These are phyloP conservation scores for Excoecaria cochinchinensis DNA, from an alignment of 345 rosid genomes.

Conservation along the genomic window DNA sequence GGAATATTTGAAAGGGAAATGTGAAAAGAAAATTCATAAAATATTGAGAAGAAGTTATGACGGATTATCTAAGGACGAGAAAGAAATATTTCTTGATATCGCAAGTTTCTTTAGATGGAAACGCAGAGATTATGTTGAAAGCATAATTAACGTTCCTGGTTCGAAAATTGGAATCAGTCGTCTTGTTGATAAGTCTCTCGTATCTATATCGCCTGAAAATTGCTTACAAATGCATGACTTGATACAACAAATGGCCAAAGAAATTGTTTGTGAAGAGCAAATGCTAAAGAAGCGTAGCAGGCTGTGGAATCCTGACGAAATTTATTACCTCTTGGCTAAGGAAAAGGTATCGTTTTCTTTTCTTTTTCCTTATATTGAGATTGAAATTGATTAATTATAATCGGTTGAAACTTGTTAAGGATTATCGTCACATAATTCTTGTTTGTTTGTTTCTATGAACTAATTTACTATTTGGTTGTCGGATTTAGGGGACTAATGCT, in stretches of 20 bases:
- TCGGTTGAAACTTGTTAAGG: no score
- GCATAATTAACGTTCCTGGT: not conserved
- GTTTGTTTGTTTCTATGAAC: no score
- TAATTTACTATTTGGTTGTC: not conserved
- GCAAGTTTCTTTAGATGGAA: not conserved
- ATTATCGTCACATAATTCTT: no score
- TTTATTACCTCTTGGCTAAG: not conserved
- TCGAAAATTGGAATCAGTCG: not conserved
- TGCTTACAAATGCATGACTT: not conserved
- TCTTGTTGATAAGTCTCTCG: not conserved
- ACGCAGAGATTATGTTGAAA: not conserved
- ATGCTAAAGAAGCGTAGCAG: not conserved
- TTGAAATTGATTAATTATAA: not conserved
- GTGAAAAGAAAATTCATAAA: not conserved
- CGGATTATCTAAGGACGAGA: not conserved
- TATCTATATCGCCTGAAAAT: not conserved
- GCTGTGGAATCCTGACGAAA: not conserved
- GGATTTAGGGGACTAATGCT: not conserved
- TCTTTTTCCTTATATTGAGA: not conserved
- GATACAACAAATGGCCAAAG: not conserved
- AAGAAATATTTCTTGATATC: not conserved
- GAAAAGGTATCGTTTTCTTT: not conserved
- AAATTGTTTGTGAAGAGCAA: not conserved
- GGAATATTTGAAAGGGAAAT: not conserved
- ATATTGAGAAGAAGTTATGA: not conserved